These are phyloP conservation scores for Calcarisporium arbuscula DNA, from an alignment of 2,329 filamentous ascomycete genomes.

Conservation along the genomic window DNA sequence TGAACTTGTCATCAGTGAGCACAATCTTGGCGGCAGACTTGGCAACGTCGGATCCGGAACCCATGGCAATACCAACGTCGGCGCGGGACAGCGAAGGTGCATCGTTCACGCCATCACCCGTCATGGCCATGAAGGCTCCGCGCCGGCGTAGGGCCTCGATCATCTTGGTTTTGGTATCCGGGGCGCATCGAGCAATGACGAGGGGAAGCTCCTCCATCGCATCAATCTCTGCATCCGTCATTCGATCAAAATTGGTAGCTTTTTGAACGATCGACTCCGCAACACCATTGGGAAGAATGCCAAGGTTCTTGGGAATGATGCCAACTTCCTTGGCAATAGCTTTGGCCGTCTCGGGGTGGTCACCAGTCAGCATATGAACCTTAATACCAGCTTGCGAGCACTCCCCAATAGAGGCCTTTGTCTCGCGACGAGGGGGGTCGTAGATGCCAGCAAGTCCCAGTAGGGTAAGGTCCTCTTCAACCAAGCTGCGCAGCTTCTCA, in stretches of 20 bases:
- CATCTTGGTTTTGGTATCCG: conserved; percentile 85
- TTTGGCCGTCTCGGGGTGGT: conserved; percentile 71
- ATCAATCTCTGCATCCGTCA: conserved; percentile 72
- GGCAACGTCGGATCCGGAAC: conserved; percentile 79
- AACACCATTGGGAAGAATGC: conserved; percentile 53
- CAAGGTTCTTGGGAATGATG: conserved; percentile 61
- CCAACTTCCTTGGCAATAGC: conserved; percentile 75
- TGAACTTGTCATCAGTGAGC: conserved; percentile 82
- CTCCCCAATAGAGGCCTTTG: conserved; percentile 62
- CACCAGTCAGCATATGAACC: conserved; percentile 81
- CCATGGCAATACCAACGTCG: conserved; percentile 87
- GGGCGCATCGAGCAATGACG: conserved; percentile 78
- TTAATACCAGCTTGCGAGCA: conserved; percentile 69
- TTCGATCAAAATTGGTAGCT: conserved; percentile 70
- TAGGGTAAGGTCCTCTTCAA: conserved; percentile 65
- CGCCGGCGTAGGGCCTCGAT: conserved; percentile 80
- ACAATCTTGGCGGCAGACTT: conserved; percentile 80
- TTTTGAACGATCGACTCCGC: conserved; percentile 67
- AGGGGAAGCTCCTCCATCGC: conserved; percentile 67
- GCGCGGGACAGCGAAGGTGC: conserved; percentile 73
- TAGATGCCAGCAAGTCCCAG: conserved; percentile 82
- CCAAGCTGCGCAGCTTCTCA: conserved; percentile 45
- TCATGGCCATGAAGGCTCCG: conserved; percentile 75
- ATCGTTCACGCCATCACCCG: conserved; percentile 83
- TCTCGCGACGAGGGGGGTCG: conserved; percentile 78